phyloP scores from a whole-genome alignment of 169 alveolate species.

The Plasmodium vivax region DNA sequence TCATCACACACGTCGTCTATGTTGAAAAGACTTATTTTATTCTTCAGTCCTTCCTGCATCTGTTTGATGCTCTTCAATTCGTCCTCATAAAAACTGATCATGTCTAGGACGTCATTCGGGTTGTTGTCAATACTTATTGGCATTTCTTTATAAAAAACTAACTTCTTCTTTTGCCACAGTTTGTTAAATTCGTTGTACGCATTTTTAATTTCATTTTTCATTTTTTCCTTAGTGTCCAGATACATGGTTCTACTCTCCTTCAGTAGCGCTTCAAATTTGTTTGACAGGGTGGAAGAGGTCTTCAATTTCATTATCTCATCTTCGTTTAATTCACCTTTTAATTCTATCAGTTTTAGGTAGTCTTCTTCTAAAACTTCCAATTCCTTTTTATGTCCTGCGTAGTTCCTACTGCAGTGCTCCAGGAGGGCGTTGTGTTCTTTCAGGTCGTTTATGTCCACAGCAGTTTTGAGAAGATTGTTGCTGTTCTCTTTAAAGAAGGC shows the following conservation, averaged over 20 bases:
- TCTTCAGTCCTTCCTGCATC: slow-evolving; percentile 25
- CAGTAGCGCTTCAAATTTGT: slow-evolving; percentile 49
- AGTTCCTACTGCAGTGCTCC: slow-evolving; percentile 53
- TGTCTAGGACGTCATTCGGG: slow-evolving; percentile 43
- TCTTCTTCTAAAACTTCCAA: slow-evolving; percentile 63
- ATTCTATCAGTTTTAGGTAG: slow-evolving; percentile 59
- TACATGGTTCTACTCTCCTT: slow-evolving; percentile 66
- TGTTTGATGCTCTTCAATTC: slow-evolving; percentile 49
- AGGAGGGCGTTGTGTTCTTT: slow-evolving; percentile 44
- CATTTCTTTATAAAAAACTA: slow-evolving; percentile 65
- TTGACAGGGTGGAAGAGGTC: slow-evolving; percentile 47
- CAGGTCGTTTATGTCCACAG: slow-evolving; percentile 33
- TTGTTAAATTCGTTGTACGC: slow-evolving; percentile 71
- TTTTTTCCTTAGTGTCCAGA: slow-evolving; percentile 71
- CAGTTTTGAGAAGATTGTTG: slow-evolving; percentile 31
- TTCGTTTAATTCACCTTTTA: slow-evolving; percentile 75
- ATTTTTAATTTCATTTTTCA: slow-evolving; percentile 74
- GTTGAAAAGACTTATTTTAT: slow-evolving; percentile 60
- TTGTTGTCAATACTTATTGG: slow-evolving; percentile 55
- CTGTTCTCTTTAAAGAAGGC: slow-evolving; percentile 62
- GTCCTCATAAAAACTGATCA: slow-evolving; percentile 53
- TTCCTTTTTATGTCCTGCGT: slow-evolving; percentile 35
- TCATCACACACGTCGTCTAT: slow-evolving; percentile 75
- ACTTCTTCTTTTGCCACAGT: slow-evolving; percentile 70
- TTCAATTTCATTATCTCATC: slow-evolving; percentile 74